Evolutionary conservation across 2,329 filamentous ascomycete genomes (phyloP).

Genomic region (Phaeomoniella chlamydospora): DNA sequence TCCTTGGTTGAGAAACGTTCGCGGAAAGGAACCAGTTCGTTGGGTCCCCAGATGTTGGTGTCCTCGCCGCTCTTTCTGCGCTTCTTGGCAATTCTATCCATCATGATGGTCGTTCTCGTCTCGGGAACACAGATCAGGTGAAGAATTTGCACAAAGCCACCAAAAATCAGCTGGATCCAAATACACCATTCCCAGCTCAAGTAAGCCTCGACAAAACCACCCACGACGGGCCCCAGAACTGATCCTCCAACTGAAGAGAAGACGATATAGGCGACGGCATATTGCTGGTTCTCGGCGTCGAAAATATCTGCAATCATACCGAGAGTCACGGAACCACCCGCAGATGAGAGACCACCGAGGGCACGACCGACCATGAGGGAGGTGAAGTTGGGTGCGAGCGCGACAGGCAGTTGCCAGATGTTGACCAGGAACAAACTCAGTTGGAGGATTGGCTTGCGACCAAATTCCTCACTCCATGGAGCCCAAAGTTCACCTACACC

Average conservation of each 20-base stretch:
- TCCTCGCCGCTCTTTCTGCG: constrained; percentile 46
- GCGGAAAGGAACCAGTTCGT: constrained; percentile 49
- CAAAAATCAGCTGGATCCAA: constrained; percentile 76
- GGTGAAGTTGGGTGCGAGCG: constrained; percentile 57
- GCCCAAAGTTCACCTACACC: no score
- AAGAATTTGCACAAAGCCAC: constrained; percentile 50
- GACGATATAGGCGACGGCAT: constrained; percentile 61
- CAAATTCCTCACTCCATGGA: no score
- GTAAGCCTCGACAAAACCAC: constrained; percentile 57
- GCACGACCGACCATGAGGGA: constrained; percentile 56
- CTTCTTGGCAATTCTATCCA: constrained; percentile 66
- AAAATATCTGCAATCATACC: constrained; percentile 66
- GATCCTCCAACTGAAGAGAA: constrained; percentile 70
- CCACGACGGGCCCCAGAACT: constrained; percentile 63
- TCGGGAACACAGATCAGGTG: constrained; percentile 62
- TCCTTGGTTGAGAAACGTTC: constrained; percentile 42
- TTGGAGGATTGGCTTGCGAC: constrained; percentile 63
- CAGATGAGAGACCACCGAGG: constrained; percentile 55
- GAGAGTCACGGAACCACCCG: constrained; percentile 58
- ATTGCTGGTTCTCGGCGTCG: constrained; percentile 57
- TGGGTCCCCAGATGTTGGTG: constrained; percentile 54
- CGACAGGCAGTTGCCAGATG: constrained; percentile 59
- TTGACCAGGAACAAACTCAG: constrained; percentile 61
- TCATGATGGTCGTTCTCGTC: constrained; percentile 60
- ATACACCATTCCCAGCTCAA: constrained; percentile 64